Evolutionary conservation across 768 basidiomycete genomes (phyloP), one percentile per base, ranked within the genome.

Genomic region (Mycena amicta): DNA sequence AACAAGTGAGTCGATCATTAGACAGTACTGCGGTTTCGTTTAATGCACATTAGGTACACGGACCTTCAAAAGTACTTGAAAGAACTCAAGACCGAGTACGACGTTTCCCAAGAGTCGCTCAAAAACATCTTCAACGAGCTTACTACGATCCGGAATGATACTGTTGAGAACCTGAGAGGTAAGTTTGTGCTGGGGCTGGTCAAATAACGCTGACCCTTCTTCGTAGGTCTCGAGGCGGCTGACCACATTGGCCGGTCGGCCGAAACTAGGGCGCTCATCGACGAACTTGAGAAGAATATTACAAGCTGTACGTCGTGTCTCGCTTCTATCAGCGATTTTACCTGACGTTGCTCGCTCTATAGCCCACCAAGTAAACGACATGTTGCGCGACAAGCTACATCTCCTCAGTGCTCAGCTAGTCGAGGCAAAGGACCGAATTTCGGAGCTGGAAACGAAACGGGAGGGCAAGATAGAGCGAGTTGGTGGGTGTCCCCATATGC

Each of bases 331-430:
- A n/a, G n/a, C n/a, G n/a, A n/a, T n/a, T n/a, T n/a, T n/a, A n/a
- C n/a, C 45, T 29, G 11, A 37, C 5, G 60, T 50, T 22, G 33
- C 57, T 22, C n/a, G 56, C 59, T 56, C 56, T 53, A 45, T 33
- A 82, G 80, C 78, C n/a, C 73, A 78, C 55, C 78, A 82, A 67
- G 80, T 82, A 37, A 71, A 75, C 27, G 78, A 81, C 50, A 63
- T 82, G n/a, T 71, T 81, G 4, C 79, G 80, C 15, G 78, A 80
- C 50, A 77, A 78, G 57, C 66, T 82, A 3, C 73, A 78, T 39
- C 68, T 67, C 20, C 72, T 79, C 60, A 75, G 77, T 13, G 66
- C 73, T 5, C 78, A 81, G 37, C 62, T 82, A 3, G 68, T 74
- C n/a, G 79, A 80, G 58, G 72, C 78, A 1, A 77, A 72, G 54